phyloP scores from a whole-genome alignment of 352 stramenopile genomes.

The Phytophthora podocarpi region DNA sequence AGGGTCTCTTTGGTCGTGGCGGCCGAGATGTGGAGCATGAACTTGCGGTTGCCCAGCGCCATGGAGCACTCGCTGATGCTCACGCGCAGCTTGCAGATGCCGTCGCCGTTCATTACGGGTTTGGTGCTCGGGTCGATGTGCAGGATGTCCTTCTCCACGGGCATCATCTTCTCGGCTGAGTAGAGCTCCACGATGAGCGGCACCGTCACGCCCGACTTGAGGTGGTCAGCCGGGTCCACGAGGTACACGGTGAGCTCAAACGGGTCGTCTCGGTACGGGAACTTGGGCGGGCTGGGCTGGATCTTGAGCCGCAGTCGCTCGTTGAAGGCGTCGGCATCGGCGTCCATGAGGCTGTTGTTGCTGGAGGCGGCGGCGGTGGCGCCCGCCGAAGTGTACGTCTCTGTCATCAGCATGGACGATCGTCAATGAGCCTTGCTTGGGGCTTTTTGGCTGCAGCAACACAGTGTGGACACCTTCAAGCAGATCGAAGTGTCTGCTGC shows the following conservation, averaged over 20 bases:
- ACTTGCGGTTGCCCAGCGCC: constrained; percentile 87
- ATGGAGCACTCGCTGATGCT: constrained; percentile 87
- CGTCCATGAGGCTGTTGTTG: constrained; percentile 41
- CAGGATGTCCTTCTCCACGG: constrained; percentile 80
- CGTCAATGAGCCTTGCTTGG: constrained; percentile 16
- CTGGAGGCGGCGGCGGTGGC: constrained; percentile 14
- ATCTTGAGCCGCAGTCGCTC: constrained; percentile 83
- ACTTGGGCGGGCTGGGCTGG: constrained; percentile 83
- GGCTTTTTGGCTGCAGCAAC: not conserved
- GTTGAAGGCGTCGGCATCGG: constrained; percentile 57
- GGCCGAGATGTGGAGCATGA: constrained; percentile 81
- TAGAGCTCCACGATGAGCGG: constrained; percentile 86
- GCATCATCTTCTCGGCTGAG: constrained; percentile 81
- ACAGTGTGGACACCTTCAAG: not conserved
- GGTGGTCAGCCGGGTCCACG: constrained; percentile 78
- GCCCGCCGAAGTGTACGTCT: constrained; percentile 51
- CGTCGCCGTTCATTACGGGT: constrained; percentile 80
- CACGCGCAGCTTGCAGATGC: constrained; percentile 83
- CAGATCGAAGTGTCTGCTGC: constrained; percentile 5
- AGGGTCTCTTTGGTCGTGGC: constrained; percentile 57
- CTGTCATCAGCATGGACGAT: constrained; percentile 68
- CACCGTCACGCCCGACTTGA: constrained; percentile 80
- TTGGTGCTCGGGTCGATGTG: constrained; percentile 82
- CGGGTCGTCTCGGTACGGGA: constrained; percentile 84
- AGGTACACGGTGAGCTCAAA: constrained; percentile 90